These are phyloP conservation scores for Pseudocercospora cruenta DNA, from an alignment of 2,329 filamentous ascomycete species.

Conservation along the genomic window DNA sequence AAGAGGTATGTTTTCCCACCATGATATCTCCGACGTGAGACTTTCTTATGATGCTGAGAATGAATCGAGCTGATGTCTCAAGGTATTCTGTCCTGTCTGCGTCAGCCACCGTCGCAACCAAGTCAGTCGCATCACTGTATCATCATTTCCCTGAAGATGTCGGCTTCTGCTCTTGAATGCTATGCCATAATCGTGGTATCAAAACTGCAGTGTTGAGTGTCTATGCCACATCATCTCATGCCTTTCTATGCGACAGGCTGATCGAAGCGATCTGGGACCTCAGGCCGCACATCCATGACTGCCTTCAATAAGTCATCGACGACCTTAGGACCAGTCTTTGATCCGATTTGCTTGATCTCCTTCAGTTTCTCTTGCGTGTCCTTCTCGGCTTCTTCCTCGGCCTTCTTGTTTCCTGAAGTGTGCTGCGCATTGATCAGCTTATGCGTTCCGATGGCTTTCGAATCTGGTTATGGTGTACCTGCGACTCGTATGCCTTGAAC, in stretches of 20 bases:
- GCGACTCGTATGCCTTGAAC: constrained; percentile 90
- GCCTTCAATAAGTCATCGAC: constrained; percentile 80
- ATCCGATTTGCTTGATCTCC: constrained; percentile 78
- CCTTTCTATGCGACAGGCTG: neutral
- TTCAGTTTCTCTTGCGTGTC: constrained; percentile 80
- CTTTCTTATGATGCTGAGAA: no score
- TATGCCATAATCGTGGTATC: constrained; percentile 7
- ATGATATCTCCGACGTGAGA: no score
- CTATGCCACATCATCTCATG: neutral
- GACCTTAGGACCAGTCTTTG: constrained; percentile 78
- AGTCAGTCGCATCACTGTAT: no score
- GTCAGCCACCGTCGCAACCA: no score
- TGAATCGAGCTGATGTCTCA: no score
- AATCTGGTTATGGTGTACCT: constrained; percentile 52
- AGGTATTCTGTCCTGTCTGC: no score
- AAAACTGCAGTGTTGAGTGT: neutral
- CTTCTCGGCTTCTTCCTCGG: constrained; percentile 72
- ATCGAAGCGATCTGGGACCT: constrained; percentile 52
- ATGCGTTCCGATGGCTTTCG: neutral
- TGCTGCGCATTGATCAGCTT: constrained; percentile 61
- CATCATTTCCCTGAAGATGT: neutral
- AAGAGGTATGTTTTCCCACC: no score
- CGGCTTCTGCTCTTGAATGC: neutral
- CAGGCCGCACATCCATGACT: constrained; percentile 82
- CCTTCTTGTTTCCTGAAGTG: constrained; percentile 81